Evolutionary conservation across 106 monocot species (phyloP).

Genomic region (Allium cepa): DNA sequence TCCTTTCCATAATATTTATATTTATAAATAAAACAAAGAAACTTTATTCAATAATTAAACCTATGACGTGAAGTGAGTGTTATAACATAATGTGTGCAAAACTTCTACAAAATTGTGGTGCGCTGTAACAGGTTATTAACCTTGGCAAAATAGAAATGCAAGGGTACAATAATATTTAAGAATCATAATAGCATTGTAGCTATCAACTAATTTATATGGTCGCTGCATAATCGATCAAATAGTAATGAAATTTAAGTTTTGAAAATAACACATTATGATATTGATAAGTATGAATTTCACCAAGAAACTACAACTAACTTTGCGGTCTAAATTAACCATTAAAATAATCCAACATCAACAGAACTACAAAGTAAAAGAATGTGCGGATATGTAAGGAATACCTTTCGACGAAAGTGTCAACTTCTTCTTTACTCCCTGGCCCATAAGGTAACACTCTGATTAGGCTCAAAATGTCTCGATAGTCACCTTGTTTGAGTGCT

Average conservation of each 20-base stretch:
- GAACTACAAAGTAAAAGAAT: not conserved
- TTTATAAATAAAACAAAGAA: not conserved
- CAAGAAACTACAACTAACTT: not conserved
- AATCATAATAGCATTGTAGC: too few species aligned
- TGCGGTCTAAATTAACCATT: not conserved
- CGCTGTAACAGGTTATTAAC: too few species aligned
- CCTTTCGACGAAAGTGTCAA: conserved; percentile 87
- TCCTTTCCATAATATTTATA: not conserved
- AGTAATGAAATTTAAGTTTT: not conserved
- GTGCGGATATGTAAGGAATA: conserved; percentile 11
- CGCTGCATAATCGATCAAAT: not conserved
- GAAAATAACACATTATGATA: not conserved
- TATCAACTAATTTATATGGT: not conserved
- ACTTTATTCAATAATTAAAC: too few species aligned
- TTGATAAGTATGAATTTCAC: not conserved
- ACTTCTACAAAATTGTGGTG: too few species aligned
- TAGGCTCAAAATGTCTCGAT: conserved; percentile 91
- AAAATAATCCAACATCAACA: not conserved
- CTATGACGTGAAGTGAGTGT: too few species aligned
- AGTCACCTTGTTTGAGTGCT: conserved; percentile 75
- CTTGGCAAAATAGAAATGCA: too few species aligned
- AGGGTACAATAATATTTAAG: too few species aligned
- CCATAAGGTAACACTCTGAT: conserved; percentile 80
- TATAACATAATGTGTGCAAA: too few species aligned
- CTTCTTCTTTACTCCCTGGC: conserved; percentile 85